These are phyloP conservation scores for Ramaria sp. DNA, from an alignment of 768 basidiomycete species.

Conservation along the genomic window DNA sequence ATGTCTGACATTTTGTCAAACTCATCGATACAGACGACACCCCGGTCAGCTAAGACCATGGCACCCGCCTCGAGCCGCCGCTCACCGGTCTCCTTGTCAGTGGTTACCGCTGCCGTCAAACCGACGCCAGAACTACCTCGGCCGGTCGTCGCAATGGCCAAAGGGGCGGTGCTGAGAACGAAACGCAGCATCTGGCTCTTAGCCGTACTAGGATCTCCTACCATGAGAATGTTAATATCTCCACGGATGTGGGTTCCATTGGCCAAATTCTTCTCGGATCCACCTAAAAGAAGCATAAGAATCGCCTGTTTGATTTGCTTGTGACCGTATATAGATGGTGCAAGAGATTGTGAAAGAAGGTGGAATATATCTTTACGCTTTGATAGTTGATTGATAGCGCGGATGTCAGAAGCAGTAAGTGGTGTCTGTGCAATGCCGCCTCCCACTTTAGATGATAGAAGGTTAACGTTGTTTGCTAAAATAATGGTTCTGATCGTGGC, in stretches of 20 bases:
- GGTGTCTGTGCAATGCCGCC: conserved; percentile 91
- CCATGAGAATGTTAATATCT: conserved; percentile 99
- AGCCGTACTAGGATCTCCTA: conserved; percentile 97
- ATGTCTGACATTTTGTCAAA: conserved; percentile 99
- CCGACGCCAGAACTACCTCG: conserved; percentile 98
- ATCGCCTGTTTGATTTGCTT: conserved; percentile 94
- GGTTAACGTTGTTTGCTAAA: conserved; percentile 89
- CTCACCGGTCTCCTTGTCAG: conserved; percentile 96
- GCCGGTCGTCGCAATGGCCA: conserved; percentile 97
- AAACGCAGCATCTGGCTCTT: conserved; percentile 96
- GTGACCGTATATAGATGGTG: conserved; percentile 95
- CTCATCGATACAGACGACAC: conserved; percentile 98
- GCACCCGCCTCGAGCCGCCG: conserved; percentile 95
- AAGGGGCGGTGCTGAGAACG: conserved; percentile 88
- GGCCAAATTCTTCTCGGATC: conserved; percentile 93
- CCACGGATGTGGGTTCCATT: conserved; percentile 99
- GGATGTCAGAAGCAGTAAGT: conserved; percentile 88
- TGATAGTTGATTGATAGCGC: conserved; percentile 87
- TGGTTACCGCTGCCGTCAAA: conserved; percentile 96
- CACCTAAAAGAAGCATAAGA: conserved; percentile 86
- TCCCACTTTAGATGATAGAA: conserved; percentile 89
- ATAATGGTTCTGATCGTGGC: conserved; percentile 62
- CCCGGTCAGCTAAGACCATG: conserved; percentile 98
- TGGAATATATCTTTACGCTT: conserved; percentile 81
- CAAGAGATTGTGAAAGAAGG: conserved; percentile 87